A percentile compares a stretch with the other conserved stretches of the same genome.
Conservation (phyloP, 805 yeast species). For the Saccharomyces paradoxus region DNA sequence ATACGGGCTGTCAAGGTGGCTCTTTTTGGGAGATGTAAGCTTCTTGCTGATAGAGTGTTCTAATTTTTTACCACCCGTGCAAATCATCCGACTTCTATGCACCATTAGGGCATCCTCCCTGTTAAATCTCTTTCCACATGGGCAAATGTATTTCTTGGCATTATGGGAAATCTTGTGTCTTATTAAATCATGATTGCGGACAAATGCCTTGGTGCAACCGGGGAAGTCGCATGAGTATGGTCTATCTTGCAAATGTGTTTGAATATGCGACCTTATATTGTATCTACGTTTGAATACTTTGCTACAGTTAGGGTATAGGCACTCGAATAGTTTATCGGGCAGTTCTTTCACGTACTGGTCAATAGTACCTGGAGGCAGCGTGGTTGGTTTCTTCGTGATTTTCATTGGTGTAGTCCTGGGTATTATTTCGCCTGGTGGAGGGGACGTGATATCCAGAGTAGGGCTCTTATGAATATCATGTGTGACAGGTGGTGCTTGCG, state of each 20-base stretch:
- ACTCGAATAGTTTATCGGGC: constrained; percentile 61
- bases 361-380: constrained; percentile 77
- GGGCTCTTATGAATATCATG: constrained; percentile 5
- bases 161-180: constrained; percentile 85
- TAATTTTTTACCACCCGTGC: constrained; percentile 53
- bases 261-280: constrained; percentile 90
- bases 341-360: constrained; percentile 81
- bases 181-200: constrained; percentile 87
- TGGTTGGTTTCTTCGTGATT: constrained; percentile 25
- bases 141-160: constrained; percentile 61
- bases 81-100: constrained; percentile 71
- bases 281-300: constrained; percentile 81
- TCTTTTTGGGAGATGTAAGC: constrained; percentile 14
- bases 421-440: background rate
- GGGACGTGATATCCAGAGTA: background rate
- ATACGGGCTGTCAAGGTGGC: background rate
- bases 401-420: constrained; percentile 11
- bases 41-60: constrained; percentile 23
- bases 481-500: background rate
- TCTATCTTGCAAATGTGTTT: constrained; percentile 89
- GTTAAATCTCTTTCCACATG: constrained; percentile 83
- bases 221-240: constrained; percentile 68
- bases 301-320: constrained; percentile 70
- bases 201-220: constrained; percentile 77
- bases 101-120: constrained; percentile 79